Percentiles rank a stretch among this genome's conserved stretches.
Evolutionary conservation across 202 grass and related monocot genomes (phyloP).

Genomic region (Eragrostis tef): DNA sequence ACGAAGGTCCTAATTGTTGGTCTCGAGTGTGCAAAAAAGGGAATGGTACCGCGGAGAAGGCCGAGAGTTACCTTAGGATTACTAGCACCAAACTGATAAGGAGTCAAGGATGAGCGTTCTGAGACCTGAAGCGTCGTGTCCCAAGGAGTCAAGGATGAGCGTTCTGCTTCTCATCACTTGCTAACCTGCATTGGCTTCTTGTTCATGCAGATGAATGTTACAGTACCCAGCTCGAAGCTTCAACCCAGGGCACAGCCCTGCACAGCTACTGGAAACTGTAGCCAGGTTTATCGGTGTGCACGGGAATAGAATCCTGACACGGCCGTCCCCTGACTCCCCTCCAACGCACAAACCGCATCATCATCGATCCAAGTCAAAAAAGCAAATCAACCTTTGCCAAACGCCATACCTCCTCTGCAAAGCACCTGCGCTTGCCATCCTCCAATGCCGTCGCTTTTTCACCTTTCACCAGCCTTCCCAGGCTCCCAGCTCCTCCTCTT

Average conservation of each 20-base stretch:
- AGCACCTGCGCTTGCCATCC: constrained; percentile 41
- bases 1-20: too few relatives aligned
- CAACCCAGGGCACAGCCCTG: background rate
- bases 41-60: too few relatives aligned
- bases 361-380: constrained; percentile 33
- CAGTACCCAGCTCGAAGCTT: background rate
- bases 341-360: background rate
- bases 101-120: too few relatives aligned
- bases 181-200: background rate
- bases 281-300: constrained; percentile 14
- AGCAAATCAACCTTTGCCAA: constrained; percentile 6
- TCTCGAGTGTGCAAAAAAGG: too few relatives aligned
- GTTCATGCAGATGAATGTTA: background rate
- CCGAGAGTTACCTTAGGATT: too few relatives aligned
- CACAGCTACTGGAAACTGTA: constrained; percentile 28
- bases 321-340: background rate
- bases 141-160: background rate
- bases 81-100: too few relatives aligned
- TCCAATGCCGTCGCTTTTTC: constrained; percentile 19
- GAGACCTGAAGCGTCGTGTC: too few relatives aligned
- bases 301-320: constrained; percentile 53
- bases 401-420: constrained; percentile 38
- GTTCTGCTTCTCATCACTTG: background rate
- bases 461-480: constrained; percentile 26
- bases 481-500: background rate